Base-by-base conservation (phyloP, 2,329 filamentous ascomycete species). In the Pseudocercospora eumusae region DNA sequence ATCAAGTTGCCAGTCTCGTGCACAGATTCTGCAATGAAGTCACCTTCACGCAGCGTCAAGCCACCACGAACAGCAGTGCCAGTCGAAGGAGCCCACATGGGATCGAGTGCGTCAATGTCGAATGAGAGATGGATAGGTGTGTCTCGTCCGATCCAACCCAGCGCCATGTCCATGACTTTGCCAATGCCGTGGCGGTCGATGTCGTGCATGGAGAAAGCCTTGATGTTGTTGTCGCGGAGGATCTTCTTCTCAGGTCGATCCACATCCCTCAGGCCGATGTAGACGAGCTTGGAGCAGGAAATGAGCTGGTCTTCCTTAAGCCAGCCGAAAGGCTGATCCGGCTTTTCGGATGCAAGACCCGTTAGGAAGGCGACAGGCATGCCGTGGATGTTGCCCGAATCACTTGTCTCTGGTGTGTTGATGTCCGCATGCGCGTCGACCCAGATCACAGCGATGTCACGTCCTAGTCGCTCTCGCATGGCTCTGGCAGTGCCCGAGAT, bases 371-470 rank as follows among this genome's bases (percentile, higher is more conserved):
- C 87, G 40, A 98, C 90, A 2, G 95, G 95, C 95, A 99, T 99
- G 70, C 95, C 95, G 79, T 99, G 95, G 66, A 99, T 90, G 79
- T 98, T 98, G 33, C 95, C 95, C 69, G 90, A 95, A 45, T 84
- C 90, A 68, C 89, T 93, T 53, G 86, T 89, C 84, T 98, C 93
- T 57, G 93, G 95, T 1, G 91, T 92, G 81, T 99, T 99, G 82
- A 99, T 97, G 77, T 99, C 95, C 59, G 93, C 89, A 78, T 99
- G 95, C 25, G 95, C 95, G 78, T 99, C 95, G 31, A 99, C 95
- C 95, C 95, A 99, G 76, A 99, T 96, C 61, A 99, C 91, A 11
- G 92, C 95, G 66, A 97, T 88, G 71, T 98, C 93, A 60, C 89
- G 84, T 49, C 82, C 86, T 62, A 96, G 80, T 18, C 93, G 82